Evolutionary conservation across 208 protist genomes (phyloP), one percentile per base, ranked within the genome.

Genomic region (Leishmania gerbilli): DNA sequence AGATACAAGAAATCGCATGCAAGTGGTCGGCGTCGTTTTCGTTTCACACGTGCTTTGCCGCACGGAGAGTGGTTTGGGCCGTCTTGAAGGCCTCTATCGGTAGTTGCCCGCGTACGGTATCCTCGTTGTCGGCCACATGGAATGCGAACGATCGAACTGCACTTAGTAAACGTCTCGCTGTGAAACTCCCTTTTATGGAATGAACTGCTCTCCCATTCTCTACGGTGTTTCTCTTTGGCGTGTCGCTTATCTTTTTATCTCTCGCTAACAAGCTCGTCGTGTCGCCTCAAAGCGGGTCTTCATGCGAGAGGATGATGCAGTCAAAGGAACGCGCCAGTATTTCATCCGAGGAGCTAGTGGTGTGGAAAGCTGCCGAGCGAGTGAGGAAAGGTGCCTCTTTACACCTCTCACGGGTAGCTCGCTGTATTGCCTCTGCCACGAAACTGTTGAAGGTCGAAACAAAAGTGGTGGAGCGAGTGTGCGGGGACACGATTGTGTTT

Each of bases 401-500:
- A 56, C 64, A 71, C 27, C 82, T 85, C 53, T 47, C 82, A 19
- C 58, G 82, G 24, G 82, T 82, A 60, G 64, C 67, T 37, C 56
- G 77, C 17, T 69, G 77, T 40, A n/a, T 85, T 13, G 55, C 40
- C n/a, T 79, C 84, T n/a, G 79, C 79, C 8, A 79, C 74, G 34
- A 69, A 55, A 49, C 21, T 72, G 65, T 17, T 84, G 55, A 79
- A 83, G 76, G 68, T 62, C 11, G 65, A n/a, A 7, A 58, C 31
- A 3, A 67, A 71, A 47, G 64, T 85, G 45, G 53, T 93, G 9
- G 83, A 92, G 83, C 79, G 86, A 19, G 84, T 94, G 7, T 51
- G 45, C 3, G 91, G 91, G 13, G 55, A 83, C 47, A 93, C 90
- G 1, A 74, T 96, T 53, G 79, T 97, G 34, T 82, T 97, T 53